phyloP scores from a whole-genome alignment of 2,329 filamentous ascomycete genomes.

The Nothopassalora personata region DNA sequence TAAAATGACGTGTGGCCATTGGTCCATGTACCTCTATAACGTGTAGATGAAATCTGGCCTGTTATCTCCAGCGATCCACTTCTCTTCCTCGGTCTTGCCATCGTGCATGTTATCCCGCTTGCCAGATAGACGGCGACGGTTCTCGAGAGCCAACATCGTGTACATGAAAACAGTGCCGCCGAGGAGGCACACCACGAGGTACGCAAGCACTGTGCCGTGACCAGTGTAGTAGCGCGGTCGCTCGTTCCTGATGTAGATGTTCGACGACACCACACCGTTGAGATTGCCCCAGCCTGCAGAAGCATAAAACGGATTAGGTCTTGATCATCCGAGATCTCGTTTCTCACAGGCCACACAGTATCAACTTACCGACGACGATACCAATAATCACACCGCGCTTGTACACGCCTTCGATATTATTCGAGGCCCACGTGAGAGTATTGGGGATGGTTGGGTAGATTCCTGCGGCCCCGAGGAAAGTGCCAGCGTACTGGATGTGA shows the following conservation, averaged over 20 bases:
- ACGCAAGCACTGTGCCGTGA: constrained; percentile 69
- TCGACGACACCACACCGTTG: constrained; percentile 78
- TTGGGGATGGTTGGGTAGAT: constrained; percentile 86
- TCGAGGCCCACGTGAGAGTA: constrained; percentile 80
- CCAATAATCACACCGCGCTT: constrained; percentile 84
- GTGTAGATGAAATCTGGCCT: constrained; percentile 37
- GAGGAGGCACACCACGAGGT: constrained; percentile 57
- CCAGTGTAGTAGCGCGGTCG: constrained; percentile 45
- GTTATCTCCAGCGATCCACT: constrained; percentile 63
- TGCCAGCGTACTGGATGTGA: constrained; percentile 71
- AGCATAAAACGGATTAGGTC: too few species aligned
- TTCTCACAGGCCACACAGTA: too few species aligned
- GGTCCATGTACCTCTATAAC: neutral
- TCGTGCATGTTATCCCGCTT: constrained; percentile 60
- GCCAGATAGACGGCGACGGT: constrained; percentile 60
- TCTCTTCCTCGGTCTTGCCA: constrained; percentile 58
- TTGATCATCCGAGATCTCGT: too few species aligned
- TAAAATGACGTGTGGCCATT: neutral
- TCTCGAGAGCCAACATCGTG: constrained; percentile 61
- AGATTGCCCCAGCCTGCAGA: constrained; percentile 71
- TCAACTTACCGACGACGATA: constrained; percentile 59
- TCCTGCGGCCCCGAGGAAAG: constrained; percentile 76
- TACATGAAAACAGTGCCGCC: constrained; percentile 63
- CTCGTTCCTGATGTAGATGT: constrained; percentile 58
- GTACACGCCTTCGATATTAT: constrained; percentile 85